phyloP scores from a whole-genome alignment of 2,329 filamentous ascomycete species.

The Pseudocercospora crystallina region DNA sequence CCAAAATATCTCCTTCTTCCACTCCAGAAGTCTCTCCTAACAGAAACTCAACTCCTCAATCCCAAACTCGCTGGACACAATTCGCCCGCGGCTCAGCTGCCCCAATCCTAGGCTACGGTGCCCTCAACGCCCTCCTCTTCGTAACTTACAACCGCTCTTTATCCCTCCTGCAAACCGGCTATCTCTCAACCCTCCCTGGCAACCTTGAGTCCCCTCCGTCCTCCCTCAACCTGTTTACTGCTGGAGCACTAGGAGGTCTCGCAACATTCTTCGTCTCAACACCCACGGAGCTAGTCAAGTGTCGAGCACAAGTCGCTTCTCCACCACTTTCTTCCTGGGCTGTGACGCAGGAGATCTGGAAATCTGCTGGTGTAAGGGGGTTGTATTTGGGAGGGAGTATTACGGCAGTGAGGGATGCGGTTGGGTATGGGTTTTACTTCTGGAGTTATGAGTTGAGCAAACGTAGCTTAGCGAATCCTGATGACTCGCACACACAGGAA shows the following conservation, averaged over 20 bases:
- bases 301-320: constrained; percentile 70
- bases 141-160: constrained; percentile 87
- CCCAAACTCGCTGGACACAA: constrained; percentile 24
- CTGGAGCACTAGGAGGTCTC: constrained; percentile 78
- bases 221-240: constrained; percentile 57
- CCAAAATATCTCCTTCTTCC: constrained; percentile 16
- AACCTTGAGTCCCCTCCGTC: constrained; percentile 20
- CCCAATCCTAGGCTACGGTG: constrained; percentile 85
- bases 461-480: constrained; percentile 49
- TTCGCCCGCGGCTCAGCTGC: constrained; percentile 67
- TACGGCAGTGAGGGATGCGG: constrained; percentile 77
- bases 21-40: neutral
- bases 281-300: constrained; percentile 89
- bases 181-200: constrained; percentile 6
- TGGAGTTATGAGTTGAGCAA: constrained; percentile 84
- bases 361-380: constrained; percentile 57
- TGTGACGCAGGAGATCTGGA: constrained; percentile 35
- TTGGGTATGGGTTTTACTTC: constrained; percentile 98
- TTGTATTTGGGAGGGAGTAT: constrained; percentile 79
- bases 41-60: neutral
- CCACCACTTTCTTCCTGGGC: constrained; percentile 29
- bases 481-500: constrained; percentile 41
- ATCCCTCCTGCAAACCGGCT: constrained; percentile 52
- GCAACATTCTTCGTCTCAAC: constrained; percentile 83
- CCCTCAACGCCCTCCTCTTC: constrained; percentile 74